Evolutionary conservation across 2,329 filamentous ascomycete genomes (phyloP).

Genomic region (Ophiocordyceps unilateralis): DNA sequence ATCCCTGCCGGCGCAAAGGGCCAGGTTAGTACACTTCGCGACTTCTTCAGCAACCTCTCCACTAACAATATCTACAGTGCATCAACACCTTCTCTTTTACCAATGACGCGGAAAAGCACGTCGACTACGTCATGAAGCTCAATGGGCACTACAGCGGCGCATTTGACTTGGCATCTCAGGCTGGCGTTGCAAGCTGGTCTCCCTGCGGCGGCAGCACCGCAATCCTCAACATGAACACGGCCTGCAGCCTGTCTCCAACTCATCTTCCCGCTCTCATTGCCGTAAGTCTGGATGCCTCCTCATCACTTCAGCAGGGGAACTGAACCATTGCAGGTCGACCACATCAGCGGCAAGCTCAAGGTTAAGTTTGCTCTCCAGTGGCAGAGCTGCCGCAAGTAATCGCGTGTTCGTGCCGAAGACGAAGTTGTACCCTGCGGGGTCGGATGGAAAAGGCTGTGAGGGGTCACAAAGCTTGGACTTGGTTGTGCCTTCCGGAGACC

Average conservation of each 20-base stretch:
- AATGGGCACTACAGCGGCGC: constrained; percentile 7
- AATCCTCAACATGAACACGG: constrained; percentile 13
- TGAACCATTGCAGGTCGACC: not conserved
- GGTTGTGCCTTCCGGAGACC: too few relatives aligned
- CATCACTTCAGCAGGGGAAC: not conserved
- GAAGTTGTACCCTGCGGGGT: too few relatives aligned
- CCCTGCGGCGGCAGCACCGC: constrained; percentile 10
- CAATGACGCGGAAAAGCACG: constrained; percentile 5
- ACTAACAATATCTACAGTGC: constrained; percentile 1
- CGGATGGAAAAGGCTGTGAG: too few relatives aligned
- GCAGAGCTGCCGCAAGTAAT: not conserved
- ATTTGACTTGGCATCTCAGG: constrained; percentile 7
- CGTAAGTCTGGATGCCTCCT: constrained; percentile 3
- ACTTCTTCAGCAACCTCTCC: too few relatives aligned
- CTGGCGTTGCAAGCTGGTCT: constrained; percentile 8
- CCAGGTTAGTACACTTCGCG: not conserved
- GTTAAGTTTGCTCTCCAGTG: not conserved
- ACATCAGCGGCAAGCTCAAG: not conserved
- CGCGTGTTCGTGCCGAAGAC: too few relatives aligned
- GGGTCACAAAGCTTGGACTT: too few relatives aligned
- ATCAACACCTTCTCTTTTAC: constrained; percentile 11
- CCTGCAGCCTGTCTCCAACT: constrained; percentile 9
- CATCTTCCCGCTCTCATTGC: constrained; percentile 9
- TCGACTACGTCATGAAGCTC: constrained; percentile 6
- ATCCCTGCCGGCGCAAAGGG: constrained; percentile 8